Conservation (phyloP, 768 basidiomycete genomes). For the Russula earlei region DNA sequence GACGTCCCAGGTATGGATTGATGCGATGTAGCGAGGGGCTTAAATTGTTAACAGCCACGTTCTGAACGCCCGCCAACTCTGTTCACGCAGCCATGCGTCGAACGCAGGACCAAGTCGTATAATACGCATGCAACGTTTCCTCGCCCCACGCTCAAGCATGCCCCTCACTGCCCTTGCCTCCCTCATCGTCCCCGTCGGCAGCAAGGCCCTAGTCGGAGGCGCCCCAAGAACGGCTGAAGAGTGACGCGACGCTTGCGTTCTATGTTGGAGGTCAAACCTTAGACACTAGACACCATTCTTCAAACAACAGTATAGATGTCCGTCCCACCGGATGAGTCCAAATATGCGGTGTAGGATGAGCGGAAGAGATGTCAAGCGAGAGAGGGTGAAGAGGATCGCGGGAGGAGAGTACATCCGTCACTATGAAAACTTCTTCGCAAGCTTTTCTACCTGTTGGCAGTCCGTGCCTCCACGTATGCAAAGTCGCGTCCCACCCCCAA, state of each 20-base stretch:
- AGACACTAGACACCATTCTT: background rate
- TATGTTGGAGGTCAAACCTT: background rate
- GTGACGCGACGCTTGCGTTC: background rate
- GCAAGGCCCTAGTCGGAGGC: too few relatives aligned
- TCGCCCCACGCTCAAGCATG: too few relatives aligned
- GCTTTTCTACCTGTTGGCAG: conserved; percentile 50
- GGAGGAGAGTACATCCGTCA: conserved; percentile 17
- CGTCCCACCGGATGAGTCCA: background rate
- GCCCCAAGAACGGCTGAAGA: too few relatives aligned
- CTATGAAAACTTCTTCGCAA: conserved; percentile 35
- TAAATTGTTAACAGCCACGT: too few relatives aligned
- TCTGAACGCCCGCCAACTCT: too few relatives aligned
- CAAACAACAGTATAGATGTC: background rate
- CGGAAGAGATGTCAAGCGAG: background rate
- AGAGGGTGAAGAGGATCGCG: background rate
- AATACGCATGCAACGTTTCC: too few relatives aligned
- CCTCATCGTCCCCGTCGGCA: too few relatives aligned
- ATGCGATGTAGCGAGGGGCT: too few relatives aligned
- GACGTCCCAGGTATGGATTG: too few relatives aligned
- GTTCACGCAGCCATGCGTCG: too few relatives aligned
- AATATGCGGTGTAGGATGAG: background rate
- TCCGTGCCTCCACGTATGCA: conserved; percentile 60
- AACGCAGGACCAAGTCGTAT: too few relatives aligned
- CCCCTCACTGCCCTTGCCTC: too few relatives aligned
- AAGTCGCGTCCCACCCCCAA: conserved; percentile 49